Evolutionary conservation across 1,284 basidiomycete species (phyloP).

Genomic region (Austropuccinia psidii): DNA sequence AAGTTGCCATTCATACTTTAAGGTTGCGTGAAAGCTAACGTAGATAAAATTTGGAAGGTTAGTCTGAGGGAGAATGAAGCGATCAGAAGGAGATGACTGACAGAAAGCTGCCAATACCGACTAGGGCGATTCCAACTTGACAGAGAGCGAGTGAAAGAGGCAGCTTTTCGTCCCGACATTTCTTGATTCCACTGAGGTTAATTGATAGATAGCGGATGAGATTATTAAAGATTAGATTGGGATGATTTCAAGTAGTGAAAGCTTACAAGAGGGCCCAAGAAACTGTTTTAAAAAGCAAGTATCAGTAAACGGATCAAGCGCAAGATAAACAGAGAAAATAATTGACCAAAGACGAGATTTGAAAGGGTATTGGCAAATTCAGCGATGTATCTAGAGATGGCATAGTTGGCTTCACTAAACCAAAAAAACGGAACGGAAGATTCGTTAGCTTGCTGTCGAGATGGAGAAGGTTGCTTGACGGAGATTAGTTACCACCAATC

Average conservation of each 20-base stretch:
- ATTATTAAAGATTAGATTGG: neutral
- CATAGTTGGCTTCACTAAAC: conserved; percentile 32
- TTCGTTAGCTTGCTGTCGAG: neutral
- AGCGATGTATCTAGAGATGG: conserved; percentile 48
- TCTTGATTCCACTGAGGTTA: conserved; percentile 12
- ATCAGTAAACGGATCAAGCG: conserved; percentile 40
- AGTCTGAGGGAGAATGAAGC: neutral
- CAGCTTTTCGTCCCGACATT: conserved; percentile 15
- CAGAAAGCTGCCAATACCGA: conserved; percentile 36
- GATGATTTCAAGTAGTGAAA: neutral
- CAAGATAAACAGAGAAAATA: conserved; percentile 45
- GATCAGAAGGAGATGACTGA: neutral
- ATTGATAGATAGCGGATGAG: neutral
- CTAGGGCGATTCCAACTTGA: conserved; percentile 28
- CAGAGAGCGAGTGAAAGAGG: conserved; percentile 27
- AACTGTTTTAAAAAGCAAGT: neutral
- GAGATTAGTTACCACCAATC: conserved; percentile 36
- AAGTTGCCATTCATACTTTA: conserved; percentile 45
- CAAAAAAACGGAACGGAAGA: neutral
- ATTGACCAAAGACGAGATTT: conserved; percentile 50
- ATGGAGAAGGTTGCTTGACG: neutral
- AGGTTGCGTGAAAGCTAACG: conserved; percentile 44
- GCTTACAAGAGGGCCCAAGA: neutral
- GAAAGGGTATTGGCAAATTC: conserved; percentile 50
- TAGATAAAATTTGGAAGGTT: neutral